phyloP scores from a whole-genome alignment of 257 asterid genomes.

The Schizonepeta tenuifolia region DNA sequence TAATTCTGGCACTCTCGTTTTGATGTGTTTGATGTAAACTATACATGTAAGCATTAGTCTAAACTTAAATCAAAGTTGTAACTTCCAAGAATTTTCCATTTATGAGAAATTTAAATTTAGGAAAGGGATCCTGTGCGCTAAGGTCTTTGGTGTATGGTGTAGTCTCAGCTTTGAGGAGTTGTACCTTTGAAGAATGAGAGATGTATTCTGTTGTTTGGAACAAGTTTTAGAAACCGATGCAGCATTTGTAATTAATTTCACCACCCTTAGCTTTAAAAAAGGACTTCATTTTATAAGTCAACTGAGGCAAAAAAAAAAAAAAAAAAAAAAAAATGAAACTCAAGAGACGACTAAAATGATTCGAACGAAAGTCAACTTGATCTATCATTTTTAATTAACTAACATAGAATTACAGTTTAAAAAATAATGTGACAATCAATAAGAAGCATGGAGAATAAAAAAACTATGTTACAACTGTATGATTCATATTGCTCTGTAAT shows the following conservation, averaged over 20 bases:
- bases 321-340: too few relatives aligned
- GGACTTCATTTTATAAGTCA: slow-evolving; percentile 3
- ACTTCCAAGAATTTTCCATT: neutral
- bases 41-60: too few relatives aligned
- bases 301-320: neutral
- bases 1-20: too few relatives aligned
- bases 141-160: too few relatives aligned
- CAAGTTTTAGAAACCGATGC: neutral
- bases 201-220: neutral
- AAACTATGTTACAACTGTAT: too few relatives aligned
- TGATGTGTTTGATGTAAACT: too few relatives aligned
- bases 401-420: too few relatives aligned
- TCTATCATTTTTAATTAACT: neutral
- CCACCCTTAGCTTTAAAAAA: neutral
- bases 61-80: neutral
- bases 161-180: neutral
- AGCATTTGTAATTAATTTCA: neutral
- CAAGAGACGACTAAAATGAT: neutral
- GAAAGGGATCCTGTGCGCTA: too few relatives aligned
- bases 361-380: neutral
- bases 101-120: neutral
- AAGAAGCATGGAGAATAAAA: too few relatives aligned
- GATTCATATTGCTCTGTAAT: too few relatives aligned
- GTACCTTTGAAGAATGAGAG: slow-evolving; percentile 1
- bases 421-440: too few relatives aligned